Conservation (phyloP, 129 eudicot species). For the carrot (Daucus carota) region DNA sequence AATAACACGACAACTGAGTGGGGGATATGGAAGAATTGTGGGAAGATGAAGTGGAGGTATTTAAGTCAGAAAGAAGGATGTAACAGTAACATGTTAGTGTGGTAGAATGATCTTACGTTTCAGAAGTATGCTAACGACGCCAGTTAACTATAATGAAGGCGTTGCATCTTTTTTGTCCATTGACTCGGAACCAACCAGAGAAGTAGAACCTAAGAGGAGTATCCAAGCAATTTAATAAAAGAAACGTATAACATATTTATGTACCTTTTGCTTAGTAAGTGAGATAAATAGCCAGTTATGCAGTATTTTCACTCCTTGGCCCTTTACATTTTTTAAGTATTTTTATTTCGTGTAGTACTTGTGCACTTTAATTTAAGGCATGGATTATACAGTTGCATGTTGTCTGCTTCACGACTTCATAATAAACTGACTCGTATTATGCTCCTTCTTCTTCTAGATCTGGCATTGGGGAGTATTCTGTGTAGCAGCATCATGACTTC, state of each 20-base stretch:
- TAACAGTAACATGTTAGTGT: not conserved
- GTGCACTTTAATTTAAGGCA: not conserved
- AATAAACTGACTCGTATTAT: conserved; percentile 5
- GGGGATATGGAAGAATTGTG: not conserved
- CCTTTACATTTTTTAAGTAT: too few relatives aligned
- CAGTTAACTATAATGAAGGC: not conserved
- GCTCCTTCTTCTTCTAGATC: conserved; percentile 14
- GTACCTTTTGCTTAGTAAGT: not conserved
- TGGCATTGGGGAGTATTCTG: conserved; percentile 13
- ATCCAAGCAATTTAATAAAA: not conserved
- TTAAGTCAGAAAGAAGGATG: not conserved
- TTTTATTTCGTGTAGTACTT: not conserved
- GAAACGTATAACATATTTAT: not conserved
- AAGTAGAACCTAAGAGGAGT: not conserved
- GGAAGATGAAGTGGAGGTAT: not conserved
- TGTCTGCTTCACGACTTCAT: not conserved
- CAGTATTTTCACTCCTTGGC: not conserved
- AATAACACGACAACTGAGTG: too few relatives aligned
- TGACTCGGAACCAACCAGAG: not conserved
- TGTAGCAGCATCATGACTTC: conserved; percentile 24
- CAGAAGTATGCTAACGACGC: not conserved
- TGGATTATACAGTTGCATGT: not conserved
- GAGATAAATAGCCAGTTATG: not conserved
- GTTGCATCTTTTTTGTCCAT: not conserved
- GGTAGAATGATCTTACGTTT: not conserved